Conservation (phyloP, 2,329 filamentous ascomycete species). For the Sporothrix brunneoviolacea region DNA sequence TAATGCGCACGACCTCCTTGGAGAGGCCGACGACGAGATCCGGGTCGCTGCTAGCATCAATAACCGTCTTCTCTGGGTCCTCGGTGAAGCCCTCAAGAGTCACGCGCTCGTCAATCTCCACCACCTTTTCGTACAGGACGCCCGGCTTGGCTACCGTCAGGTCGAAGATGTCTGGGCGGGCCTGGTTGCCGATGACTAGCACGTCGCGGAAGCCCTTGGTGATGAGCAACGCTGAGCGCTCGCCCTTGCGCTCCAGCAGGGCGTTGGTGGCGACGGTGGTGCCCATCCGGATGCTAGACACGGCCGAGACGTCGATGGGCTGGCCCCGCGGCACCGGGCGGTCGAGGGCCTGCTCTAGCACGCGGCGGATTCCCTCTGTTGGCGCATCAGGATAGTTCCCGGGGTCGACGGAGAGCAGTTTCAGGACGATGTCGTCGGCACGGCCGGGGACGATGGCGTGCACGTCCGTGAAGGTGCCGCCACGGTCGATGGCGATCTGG, state of each 20-base stretch:
- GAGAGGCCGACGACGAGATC: conserved; percentile 50
- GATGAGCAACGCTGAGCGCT: conserved; percentile 81
- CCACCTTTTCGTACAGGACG: conserved; percentile 72
- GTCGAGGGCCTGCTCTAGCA: conserved; percentile 26
- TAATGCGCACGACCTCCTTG: conserved; percentile 45
- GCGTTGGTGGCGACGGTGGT: conserved; percentile 94
- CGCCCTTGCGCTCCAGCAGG: conserved; percentile 80
- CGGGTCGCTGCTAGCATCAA: conserved; percentile 28
- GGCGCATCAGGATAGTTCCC: conserved; percentile 62
- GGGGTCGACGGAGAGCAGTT: conserved; percentile 61
- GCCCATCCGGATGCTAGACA: conserved; percentile 60
- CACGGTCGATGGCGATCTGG: background rate
- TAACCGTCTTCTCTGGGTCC: too few species aligned
- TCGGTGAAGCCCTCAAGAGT: conserved; percentile 28
- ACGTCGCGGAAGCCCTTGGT: conserved; percentile 86
- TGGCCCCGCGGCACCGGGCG: conserved; percentile 54
- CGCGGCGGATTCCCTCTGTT: conserved; percentile 59
- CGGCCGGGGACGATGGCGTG: conserved; percentile 33
- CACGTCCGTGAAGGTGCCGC: conserved; percentile 3
- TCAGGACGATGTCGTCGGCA: conserved; percentile 56
- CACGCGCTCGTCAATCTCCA: conserved; percentile 84
- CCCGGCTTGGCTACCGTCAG: conserved; percentile 79
- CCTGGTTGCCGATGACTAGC: conserved; percentile 83
- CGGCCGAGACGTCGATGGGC: conserved; percentile 43
- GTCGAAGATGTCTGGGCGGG: conserved; percentile 83